These are phyloP conservation scores for Pleurotus djamor DNA, from an alignment of 768 basidiomycete genomes.

Conservation along the genomic window DNA sequence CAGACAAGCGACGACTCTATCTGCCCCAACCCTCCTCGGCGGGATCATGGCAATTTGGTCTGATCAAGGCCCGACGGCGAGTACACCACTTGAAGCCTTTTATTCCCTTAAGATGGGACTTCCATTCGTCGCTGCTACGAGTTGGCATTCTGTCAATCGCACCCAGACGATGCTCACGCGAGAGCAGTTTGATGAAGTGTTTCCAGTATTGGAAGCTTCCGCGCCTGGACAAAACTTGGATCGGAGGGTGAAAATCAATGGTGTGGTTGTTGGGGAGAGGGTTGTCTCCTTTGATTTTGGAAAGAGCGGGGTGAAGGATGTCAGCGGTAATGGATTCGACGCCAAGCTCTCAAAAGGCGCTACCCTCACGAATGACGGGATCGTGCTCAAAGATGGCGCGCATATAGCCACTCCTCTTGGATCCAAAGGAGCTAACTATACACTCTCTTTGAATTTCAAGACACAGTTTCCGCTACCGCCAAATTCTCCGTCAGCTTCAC, in stretches of 20 bases:
- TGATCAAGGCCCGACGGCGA: conserved; percentile 45
- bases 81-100: conserved; percentile 39
- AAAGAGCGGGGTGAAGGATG: conserved; percentile 9
- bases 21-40: conserved; percentile 24
- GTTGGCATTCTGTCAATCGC: conserved; percentile 39
- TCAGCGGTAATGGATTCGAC: conserved; percentile 18
- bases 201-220: conserved; percentile 31
- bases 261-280: background rate
- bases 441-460: background rate
- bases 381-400: background rate
- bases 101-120: conserved; percentile 38
- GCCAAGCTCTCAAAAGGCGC: background rate
- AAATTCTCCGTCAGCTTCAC: background rate
- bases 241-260: conserved; percentile 18
- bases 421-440: conserved; percentile 3
- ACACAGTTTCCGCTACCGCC: background rate
- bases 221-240: conserved; percentile 44
- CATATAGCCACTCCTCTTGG: conserved; percentile 1
- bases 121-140: conserved; percentile 38
- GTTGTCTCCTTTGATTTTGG: conserved; percentile 11
- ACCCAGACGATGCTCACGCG: conserved; percentile 24
- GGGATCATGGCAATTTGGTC: conserved; percentile 37
- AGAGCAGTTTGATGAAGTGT: conserved; percentile 30
- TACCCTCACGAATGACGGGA: background rate
- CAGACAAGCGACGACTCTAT: background rate